These are phyloP conservation scores for Mitragyna speciosa DNA, from an alignment of 257 asterid genomes.

Conservation along the genomic window DNA sequence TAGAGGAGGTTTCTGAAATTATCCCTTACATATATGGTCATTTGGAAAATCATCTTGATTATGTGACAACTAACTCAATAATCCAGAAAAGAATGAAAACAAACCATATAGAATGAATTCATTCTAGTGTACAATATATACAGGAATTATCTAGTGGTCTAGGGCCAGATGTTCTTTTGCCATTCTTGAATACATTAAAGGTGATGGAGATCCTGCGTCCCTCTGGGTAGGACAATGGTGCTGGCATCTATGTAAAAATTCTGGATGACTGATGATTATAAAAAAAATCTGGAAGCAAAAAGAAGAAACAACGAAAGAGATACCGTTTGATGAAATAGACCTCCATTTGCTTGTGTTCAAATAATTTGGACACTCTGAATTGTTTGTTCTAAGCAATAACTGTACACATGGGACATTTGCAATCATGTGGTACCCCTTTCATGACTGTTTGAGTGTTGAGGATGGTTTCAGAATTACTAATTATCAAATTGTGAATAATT, in stretches of 20 bases:
- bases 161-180: slow-evolving; percentile 11
- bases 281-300: neutral
- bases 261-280: neutral
- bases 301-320: no score
- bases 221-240: slow-evolving; percentile 5
- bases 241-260: slow-evolving; percentile 17
- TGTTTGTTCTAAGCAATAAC: slow-evolving; percentile 14
- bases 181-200: neutral
- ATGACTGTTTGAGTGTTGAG: slow-evolving; percentile 3
- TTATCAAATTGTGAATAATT: slow-evolving; percentile 1
- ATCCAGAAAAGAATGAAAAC: neutral
- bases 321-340: neutral
- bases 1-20: no score
- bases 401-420: slow-evolving; percentile 7
- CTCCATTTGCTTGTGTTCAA: slow-evolving; percentile 19
- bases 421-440: slow-evolving; percentile 20
- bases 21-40: no score
- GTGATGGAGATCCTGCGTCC: neutral
- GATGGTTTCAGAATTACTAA: neutral
- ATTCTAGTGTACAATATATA: neutral
- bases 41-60: neutral
- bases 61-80: neutral
- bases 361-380: slow-evolving; percentile 6
- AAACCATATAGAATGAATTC: neutral
- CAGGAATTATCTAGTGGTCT: neutral